These are phyloP conservation scores for Lactuca sativa DNA, from an alignment of 129 eudicot genomes.

Conservation along the genomic window DNA sequence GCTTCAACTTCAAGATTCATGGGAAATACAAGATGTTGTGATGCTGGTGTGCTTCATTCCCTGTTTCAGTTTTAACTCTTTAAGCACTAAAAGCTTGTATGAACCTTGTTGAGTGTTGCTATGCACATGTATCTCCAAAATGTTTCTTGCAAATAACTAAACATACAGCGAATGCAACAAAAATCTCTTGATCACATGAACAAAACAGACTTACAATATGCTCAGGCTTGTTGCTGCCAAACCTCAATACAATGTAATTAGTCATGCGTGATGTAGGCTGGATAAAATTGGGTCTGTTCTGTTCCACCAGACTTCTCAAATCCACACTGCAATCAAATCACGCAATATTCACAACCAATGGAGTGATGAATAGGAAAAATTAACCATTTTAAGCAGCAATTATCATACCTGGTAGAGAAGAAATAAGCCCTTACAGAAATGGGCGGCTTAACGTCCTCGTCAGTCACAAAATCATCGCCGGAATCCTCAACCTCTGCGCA, in stretches of 20 bases:
- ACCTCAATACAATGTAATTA: conserved; percentile 77
- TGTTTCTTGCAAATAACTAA: background rate
- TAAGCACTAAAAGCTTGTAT: conserved; percentile 5
- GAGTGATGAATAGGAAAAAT: conserved; percentile 4
- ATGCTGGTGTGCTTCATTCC: background rate
- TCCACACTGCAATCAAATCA: conserved; percentile 69
- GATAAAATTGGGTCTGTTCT: conserved; percentile 70
- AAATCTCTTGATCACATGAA: background rate
- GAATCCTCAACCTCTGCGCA: conserved; percentile 31
- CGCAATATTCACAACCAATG: background rate
- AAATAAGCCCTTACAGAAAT: conserved; percentile 90
- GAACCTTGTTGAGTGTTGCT: conserved; percentile 6
- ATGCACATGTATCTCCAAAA: background rate
- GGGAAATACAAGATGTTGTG: background rate
- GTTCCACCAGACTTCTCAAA: conserved; percentile 77
- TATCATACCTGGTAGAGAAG: conserved; percentile 80
- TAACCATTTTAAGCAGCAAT: background rate
- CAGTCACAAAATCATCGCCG: conserved; percentile 30
- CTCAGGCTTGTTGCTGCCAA: conserved; percentile 62
- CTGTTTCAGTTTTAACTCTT: background rate
- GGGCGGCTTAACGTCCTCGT: conserved; percentile 47
- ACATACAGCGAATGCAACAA: background rate
- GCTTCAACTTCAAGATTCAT: background rate
- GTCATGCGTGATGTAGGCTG: conserved; percentile 96
- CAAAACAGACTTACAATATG: conserved; percentile 44